Percentiles rank a stretch among this genome's conserved stretches.
These are phyloP conservation scores for Priceomyces castillae DNA, from an alignment of 805 yeast genomes.

Conservation along the genomic window DNA sequence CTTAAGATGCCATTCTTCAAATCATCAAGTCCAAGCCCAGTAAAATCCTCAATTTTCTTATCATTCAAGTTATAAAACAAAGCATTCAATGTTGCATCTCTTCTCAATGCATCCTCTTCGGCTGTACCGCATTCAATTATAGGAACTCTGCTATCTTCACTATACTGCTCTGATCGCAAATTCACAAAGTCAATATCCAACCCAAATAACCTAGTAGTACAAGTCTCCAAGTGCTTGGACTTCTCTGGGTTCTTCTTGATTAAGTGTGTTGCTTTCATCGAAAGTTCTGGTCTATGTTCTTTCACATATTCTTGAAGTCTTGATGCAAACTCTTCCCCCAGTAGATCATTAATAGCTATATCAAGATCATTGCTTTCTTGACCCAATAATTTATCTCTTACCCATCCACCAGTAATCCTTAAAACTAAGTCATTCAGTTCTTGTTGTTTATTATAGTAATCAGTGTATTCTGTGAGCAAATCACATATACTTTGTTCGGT, in stretches of 20 bases:
- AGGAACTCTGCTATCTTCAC: conserved; percentile 86
- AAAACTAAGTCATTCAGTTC: conserved; percentile 41
- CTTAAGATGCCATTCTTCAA: conserved; percentile 66
- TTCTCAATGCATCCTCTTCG: conserved; percentile 80
- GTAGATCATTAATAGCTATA: conserved; percentile 78
- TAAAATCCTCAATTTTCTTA: conserved; percentile 76
- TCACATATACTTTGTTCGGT: conserved; percentile 42
- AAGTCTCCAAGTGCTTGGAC: conserved; percentile 94
- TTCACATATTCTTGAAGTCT: conserved; percentile 52
- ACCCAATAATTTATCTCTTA: conserved; percentile 87
- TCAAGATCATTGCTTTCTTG: conserved; percentile 82
- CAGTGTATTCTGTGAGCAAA: conserved; percentile 41
- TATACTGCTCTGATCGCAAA: conserved; percentile 81
- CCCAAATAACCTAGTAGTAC: conserved; percentile 82
- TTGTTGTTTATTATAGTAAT: conserved; percentile 28
- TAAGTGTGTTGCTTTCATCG: conserved; percentile 56
- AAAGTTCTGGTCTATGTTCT: conserved; percentile 24
- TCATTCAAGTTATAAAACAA: conserved; percentile 79
- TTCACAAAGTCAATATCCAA: conserved; percentile 93
- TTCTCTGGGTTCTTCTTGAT: conserved; percentile 93
- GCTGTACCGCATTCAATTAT: conserved; percentile 82
- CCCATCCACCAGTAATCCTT: conserved; percentile 98
- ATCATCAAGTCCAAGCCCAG: conserved; percentile 73
- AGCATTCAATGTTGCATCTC: conserved; percentile 96
- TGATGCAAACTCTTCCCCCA: conserved; percentile 85